phyloP scores from a whole-genome alignment of 768 basidiomycete species.

The Rhizopogon salebrosus region DNA sequence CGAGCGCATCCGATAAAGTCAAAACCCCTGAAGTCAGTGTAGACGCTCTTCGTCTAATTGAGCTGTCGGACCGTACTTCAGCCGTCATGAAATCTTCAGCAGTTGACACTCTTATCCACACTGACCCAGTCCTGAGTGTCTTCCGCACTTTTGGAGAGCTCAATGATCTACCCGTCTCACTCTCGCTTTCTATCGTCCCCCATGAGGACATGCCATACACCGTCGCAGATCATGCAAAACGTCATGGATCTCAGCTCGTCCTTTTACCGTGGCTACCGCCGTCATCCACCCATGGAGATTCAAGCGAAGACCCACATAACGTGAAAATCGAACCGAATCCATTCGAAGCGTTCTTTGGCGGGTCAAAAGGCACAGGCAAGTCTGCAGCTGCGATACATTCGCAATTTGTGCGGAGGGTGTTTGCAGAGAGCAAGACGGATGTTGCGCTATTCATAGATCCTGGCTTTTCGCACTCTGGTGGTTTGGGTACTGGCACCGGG shows the following conservation, averaged over 20 bases:
- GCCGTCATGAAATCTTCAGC: conserved; percentile 80
- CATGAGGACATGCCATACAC: conserved; percentile 65
- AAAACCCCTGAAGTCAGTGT: conserved; percentile 30
- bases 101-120: conserved; percentile 61
- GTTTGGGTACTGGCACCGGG: conserved; percentile 19
- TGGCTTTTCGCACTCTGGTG: conserved; percentile 24
- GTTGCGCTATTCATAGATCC: conserved; percentile 86
- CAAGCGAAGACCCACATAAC: conserved; percentile 20
- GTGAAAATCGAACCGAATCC: conserved; percentile 42
- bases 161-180: conserved; percentile 58
- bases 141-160: conserved; percentile 77
- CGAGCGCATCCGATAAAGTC: conserved; percentile 1
- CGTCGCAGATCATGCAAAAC: conserved; percentile 55
- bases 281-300: conserved; percentile 23
- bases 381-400: conserved; percentile 60
- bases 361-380: conserved; percentile 39
- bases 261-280: conserved; percentile 77
- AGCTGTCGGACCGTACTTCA: conserved; percentile 84
- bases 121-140: conserved; percentile 68
- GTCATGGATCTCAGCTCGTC: conserved; percentile 63
- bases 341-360: conserved; percentile 76
- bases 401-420: conserved; percentile 81
- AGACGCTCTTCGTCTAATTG: conserved; percentile 82
- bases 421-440: conserved; percentile 64
- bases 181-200: conserved; percentile 73